Conservation (phyloP, 768 basidiomycete species). For the Mrakia hoshinonis region DNA sequence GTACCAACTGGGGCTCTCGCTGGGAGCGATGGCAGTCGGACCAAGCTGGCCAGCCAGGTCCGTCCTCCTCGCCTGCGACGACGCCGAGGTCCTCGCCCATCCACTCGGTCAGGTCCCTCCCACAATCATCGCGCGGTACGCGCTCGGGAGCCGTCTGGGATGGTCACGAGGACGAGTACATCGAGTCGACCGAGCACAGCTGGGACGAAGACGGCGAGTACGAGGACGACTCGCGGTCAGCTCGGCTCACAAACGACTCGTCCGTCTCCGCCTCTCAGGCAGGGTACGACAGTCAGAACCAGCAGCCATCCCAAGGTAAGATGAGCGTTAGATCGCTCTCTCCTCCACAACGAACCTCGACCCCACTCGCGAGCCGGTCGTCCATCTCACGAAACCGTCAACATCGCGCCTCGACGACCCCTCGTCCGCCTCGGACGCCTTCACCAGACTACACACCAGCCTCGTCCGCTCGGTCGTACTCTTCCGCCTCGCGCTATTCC, state of each 20-base stretch:
- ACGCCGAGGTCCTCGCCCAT: conserved; percentile 41
- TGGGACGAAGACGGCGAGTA: background rate
- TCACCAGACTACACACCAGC: background rate
- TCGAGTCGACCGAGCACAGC: background rate
- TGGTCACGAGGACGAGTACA: background rate
- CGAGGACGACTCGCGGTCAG: background rate
- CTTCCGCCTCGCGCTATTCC: background rate
- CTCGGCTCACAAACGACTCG: background rate
- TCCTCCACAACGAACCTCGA: background rate
- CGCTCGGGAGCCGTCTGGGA: background rate
- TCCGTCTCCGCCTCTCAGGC: background rate
- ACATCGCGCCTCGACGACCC: background rate
- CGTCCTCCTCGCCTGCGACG: conserved; percentile 34
- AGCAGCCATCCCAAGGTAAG: background rate
- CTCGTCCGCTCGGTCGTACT: background rate
- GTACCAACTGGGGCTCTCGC: conserved; percentile 69
- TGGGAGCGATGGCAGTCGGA: conserved; percentile 48
- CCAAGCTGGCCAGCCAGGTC: conserved; percentile 11
- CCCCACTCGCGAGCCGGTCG: background rate
- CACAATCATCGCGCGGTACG: background rate
- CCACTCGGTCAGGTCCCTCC: background rate
- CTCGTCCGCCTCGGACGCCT: background rate
- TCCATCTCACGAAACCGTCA: background rate
- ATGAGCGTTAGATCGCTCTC: conserved; percentile 1
- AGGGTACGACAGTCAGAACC: background rate